Conservation (phyloP, 176 grass and related monocot species). For the Chloris gayana region DNA sequence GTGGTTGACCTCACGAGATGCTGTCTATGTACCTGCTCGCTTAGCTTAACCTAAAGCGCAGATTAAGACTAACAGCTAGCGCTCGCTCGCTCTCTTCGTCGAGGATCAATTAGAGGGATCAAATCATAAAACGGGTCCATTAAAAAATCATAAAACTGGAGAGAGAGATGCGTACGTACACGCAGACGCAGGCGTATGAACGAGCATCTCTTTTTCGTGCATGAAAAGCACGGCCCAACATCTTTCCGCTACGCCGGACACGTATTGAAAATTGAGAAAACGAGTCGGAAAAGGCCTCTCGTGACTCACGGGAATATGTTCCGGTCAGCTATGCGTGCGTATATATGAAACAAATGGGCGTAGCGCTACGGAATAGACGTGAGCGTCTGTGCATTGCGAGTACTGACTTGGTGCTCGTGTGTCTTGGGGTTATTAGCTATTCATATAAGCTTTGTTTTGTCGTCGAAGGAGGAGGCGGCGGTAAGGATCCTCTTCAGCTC, state of each 20-base stretch:
- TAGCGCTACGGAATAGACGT: too few relatives aligned
- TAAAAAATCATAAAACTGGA: background rate
- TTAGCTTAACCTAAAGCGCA: slow-evolving; percentile 39
- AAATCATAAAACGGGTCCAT: background rate
- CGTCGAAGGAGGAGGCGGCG: background rate
- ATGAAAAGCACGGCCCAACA: slow-evolving; percentile 42
- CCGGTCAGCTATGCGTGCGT: background rate
- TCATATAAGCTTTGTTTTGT: too few relatives aligned
- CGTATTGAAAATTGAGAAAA: slow-evolving; percentile 1
- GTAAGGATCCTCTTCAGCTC: background rate
- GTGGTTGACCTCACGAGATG: slow-evolving; percentile 48
- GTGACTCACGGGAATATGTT: background rate
- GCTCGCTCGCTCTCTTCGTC: background rate
- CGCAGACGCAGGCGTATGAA: background rate
- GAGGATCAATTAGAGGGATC: background rate
- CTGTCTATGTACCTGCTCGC: background rate
- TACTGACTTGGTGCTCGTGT: too few relatives aligned
- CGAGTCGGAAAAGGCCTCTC: background rate
- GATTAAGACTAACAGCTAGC: background rate
- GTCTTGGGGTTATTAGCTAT: too few relatives aligned
- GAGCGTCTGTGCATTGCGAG: too few relatives aligned
- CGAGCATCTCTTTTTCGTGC: background rate
- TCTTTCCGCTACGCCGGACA: slow-evolving; percentile 2
- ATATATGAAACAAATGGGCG: background rate
- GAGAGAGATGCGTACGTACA: slow-evolving; percentile 1